Percentiles rank a stretch among this genome's conserved stretches.
phyloP scores from a whole-genome alignment of 2,329 filamentous ascomycete species.

The Cercospora sesami region DNA sequence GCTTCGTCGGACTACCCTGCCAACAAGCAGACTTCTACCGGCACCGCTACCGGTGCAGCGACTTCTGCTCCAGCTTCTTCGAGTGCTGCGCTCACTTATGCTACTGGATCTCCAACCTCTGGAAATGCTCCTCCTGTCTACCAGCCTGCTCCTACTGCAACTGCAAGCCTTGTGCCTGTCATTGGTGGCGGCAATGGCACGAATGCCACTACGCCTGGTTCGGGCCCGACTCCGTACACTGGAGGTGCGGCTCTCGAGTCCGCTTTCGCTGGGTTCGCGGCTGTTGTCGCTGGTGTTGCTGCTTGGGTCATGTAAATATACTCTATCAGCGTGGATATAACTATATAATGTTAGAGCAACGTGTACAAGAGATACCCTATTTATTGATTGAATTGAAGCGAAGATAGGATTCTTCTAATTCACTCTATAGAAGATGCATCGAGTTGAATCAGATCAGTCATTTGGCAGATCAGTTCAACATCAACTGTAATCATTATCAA shows the following conservation, averaged over 20 bases:
- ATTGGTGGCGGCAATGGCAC: neutral
- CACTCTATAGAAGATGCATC: too few relatives aligned
- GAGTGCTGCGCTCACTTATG: neutral
- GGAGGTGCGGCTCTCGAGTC: neutral
- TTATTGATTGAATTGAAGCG: neutral
- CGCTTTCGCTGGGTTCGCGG: constrained; percentile 1
- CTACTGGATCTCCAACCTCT: neutral
- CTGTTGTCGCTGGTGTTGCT: constrained; percentile 14
- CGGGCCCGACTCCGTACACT: constrained; percentile 4
- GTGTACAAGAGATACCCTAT: neutral
- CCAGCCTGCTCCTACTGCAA: neutral
- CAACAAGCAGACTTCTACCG: neutral
- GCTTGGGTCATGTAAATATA: constrained; percentile 11
- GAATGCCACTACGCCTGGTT: neutral
- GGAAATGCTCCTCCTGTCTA: neutral
- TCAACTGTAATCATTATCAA: neutral
- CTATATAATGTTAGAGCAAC: neutral
- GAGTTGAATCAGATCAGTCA: neutral
- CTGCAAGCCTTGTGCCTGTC: neutral
- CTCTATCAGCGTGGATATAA: neutral
- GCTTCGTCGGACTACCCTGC: neutral
- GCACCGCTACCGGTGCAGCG: neutral
- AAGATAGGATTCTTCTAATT: too few relatives aligned
- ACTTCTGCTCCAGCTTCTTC: neutral
- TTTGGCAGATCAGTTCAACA: neutral